Evolutionary conservation across 1,284 basidiomycete species (phyloP).

Genomic region (Vanrija humicola): DNA sequence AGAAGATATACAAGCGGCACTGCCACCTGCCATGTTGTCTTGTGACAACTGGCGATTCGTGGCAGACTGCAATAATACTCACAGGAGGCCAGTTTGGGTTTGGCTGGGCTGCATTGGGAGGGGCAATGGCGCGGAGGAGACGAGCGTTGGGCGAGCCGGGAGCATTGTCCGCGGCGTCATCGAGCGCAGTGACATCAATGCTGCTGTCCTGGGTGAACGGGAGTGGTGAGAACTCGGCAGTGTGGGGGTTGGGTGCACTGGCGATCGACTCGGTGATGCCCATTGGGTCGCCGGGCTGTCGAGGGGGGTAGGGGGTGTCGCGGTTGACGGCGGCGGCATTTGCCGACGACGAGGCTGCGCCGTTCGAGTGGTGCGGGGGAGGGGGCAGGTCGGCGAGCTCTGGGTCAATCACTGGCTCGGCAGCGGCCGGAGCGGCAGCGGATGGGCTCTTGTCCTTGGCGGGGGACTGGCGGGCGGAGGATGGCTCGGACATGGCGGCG

Average conservation of each 20-base stretch:
- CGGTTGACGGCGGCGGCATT: neutral
- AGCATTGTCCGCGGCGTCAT: slow-evolving; percentile 24
- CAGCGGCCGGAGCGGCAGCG: neutral
- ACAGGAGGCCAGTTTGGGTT: slow-evolving; percentile 41
- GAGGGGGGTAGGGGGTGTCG: slow-evolving; percentile 10
- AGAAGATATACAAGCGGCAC: slow-evolving; percentile 10
- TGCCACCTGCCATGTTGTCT: slow-evolving; percentile 15
- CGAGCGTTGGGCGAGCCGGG: slow-evolving; percentile 44
- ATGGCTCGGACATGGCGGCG: slow-evolving; percentile 6
- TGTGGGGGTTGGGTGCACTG: slow-evolving; percentile 38
- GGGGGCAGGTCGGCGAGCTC: slow-evolving; percentile 34
- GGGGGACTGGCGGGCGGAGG: slow-evolving; percentile 8
- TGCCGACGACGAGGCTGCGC: slow-evolving; percentile 4
- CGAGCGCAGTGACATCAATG: slow-evolving; percentile 30
- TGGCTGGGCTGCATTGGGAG: slow-evolving; percentile 39
- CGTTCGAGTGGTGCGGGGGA: slow-evolving; percentile 24
- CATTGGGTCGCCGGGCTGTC: slow-evolving; percentile 24
- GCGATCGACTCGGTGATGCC: slow-evolving; percentile 40
- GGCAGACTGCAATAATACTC: slow-evolving; percentile 15
- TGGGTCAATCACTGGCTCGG: slow-evolving; percentile 31
- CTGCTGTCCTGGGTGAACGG: slow-evolving; percentile 30
- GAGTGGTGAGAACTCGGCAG: slow-evolving; percentile 36
- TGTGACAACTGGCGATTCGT: neutral
- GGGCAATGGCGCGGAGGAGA: slow-evolving; percentile 41
- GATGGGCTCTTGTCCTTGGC: slow-evolving; percentile 3